Percentiles rank a stretch among this genome's conserved stretches.
Conservation (phyloP, 1,284 basidiomycete species). For the Gomphus bonarii region DNA sequence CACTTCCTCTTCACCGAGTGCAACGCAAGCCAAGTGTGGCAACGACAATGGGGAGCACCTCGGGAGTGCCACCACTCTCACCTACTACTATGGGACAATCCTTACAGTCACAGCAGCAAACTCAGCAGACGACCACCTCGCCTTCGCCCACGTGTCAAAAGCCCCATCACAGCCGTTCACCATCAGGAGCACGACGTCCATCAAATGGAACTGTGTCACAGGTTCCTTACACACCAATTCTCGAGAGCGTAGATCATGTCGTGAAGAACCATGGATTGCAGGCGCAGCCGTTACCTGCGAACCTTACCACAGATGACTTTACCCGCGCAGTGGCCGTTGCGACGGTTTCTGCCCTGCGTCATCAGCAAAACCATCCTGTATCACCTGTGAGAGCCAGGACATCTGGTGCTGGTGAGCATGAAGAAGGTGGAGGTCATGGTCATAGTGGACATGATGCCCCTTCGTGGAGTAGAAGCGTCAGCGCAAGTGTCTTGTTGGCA, state of each 20-base stretch:
- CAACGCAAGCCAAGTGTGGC: slow-evolving; percentile 37
- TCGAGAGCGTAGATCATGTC: slow-evolving; percentile 69
- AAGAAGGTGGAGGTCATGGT: slow-evolving; percentile 45
- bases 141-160: background rate
- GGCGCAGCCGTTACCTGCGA: slow-evolving; percentile 49
- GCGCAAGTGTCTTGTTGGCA: slow-evolving; percentile 76
- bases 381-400: slow-evolving; percentile 33
- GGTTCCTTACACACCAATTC: slow-evolving; percentile 47
- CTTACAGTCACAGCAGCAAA: background rate
- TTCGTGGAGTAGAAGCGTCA: slow-evolving; percentile 83
- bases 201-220: slow-evolving; percentile 18
- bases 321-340: slow-evolving; percentile 85
- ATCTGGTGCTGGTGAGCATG: slow-evolving; percentile 23
- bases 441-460: slow-evolving; percentile 84
- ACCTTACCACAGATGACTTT: slow-evolving; percentile 78
- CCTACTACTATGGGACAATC: slow-evolving; percentile 1
- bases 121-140: background rate
- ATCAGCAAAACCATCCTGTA: slow-evolving; percentile 50
- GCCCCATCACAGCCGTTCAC: slow-evolving; percentile 19
- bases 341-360: slow-evolving; percentile 76
- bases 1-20: slow-evolving; percentile 15
- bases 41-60: slow-evolving; percentile 13
- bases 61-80: slow-evolving; percentile 20
- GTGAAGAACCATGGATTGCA: slow-evolving; percentile 53
- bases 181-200: slow-evolving; percentile 19